Percentiles rank a stretch among this genome's conserved stretches.
These are phyloP conservation scores for Ceratorhiza oryzae-sativae DNA, from an alignment of 1,284 basidiomycete species.

Conservation along the genomic window DNA sequence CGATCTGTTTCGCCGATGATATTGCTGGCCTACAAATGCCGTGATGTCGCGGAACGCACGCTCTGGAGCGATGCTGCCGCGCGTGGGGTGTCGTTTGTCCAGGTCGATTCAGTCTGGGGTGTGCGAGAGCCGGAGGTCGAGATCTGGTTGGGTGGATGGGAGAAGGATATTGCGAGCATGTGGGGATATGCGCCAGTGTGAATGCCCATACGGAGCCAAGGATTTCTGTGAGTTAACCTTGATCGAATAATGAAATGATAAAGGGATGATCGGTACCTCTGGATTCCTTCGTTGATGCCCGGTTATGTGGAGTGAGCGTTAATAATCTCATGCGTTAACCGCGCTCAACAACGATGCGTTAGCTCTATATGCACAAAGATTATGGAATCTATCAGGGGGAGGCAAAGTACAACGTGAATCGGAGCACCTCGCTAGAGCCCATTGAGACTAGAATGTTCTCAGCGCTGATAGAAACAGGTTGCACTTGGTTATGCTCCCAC, in stretches of 20 bases:
- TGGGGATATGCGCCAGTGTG: background rate
- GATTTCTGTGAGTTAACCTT: too few species aligned
- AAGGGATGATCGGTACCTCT: background rate
- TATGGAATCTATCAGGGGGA: too few species aligned
- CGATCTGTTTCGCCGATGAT: slow-evolving; percentile 53
- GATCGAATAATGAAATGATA: background rate
- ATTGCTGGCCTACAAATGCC: slow-evolving; percentile 82
- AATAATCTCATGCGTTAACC: too few species aligned
- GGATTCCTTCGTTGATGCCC: too few species aligned
- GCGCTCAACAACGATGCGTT: too few species aligned
- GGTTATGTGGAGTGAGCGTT: too few species aligned
- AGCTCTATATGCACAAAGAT: too few species aligned
- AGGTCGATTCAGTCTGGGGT: slow-evolving; percentile 63
- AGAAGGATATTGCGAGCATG: slow-evolving; percentile 10
- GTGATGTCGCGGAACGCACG: slow-evolving; percentile 72
- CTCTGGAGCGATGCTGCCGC: slow-evolving; percentile 68
- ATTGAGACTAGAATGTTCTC: background rate
- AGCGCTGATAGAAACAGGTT: background rate
- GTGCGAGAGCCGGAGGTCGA: slow-evolving; percentile 69
- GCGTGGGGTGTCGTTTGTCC: slow-evolving; percentile 61
- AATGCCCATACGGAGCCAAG: background rate
- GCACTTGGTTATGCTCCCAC: background rate
- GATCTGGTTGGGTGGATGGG: slow-evolving; percentile 64
- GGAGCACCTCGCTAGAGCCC: background rate
- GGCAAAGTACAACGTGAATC: too few species aligned